These are phyloP conservation scores for Fragilariopsis cylindrus DNA, from an alignment of 108 stramenopile species.

Conservation along the genomic window DNA sequence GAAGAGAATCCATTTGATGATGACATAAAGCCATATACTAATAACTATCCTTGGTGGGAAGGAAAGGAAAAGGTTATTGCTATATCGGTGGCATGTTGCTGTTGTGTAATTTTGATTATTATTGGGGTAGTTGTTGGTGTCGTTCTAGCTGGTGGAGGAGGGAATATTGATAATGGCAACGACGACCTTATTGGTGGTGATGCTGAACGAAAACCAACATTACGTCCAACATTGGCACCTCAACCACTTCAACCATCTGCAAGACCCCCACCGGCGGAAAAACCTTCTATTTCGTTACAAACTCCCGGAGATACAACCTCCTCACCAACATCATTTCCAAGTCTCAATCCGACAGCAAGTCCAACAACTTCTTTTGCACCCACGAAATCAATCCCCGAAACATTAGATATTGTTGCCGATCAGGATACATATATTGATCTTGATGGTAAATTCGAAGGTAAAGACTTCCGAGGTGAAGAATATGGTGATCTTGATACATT, in stretches of 20 bases:
- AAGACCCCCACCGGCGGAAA: constrained; percentile 7
- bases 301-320: constrained; percentile 1
- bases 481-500: constrained; percentile 16
- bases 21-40: not conserved
- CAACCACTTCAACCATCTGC: constrained; percentile 5
- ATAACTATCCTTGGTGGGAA: constrained; percentile 9
- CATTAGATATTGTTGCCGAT: constrained; percentile 11
- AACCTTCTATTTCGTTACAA: not conserved
- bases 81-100: constrained; percentile 12
- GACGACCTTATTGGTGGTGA: not conserved
- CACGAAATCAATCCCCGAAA: constrained; percentile 21
- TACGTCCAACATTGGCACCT: not conserved
- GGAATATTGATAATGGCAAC: not conserved
- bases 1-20: not conserved
- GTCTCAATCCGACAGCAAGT: constrained; percentile 9
- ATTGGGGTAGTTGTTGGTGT: constrained; percentile 21
- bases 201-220: not conserved
- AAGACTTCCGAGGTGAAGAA: constrained; percentile 10
- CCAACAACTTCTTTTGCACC: constrained; percentile 28
- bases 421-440: constrained; percentile 23
- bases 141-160: constrained; percentile 2
- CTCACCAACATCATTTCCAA: constrained; percentile 11
- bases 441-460: not conserved
- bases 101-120: constrained; percentile 28
- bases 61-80: constrained; percentile 8